Base-by-base conservation (phyloP, 176 grass and related monocot species). In the Areca catechu region DNA sequence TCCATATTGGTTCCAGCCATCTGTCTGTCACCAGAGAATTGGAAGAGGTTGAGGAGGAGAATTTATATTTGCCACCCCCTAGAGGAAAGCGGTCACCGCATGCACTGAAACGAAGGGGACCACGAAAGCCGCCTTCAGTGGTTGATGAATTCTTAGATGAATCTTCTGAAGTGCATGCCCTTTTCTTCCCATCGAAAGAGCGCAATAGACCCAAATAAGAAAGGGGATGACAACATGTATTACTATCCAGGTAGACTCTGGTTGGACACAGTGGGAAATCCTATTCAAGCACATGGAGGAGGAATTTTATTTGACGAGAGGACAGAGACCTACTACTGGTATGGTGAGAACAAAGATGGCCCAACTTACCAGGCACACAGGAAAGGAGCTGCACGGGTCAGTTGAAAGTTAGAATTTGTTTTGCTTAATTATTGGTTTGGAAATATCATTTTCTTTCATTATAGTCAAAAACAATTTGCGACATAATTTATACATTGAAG, bases 341-440 rank as follows among this genome's bases (percentile, higher is more conserved):
- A 98, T 49, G 94, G 94, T 23, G 94, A 98, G 70, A 98, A 98
- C 67, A 98, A 98, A 74, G 76, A 93, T 74, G 76, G 94, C 21
- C 83, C 83, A 57, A 98, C 88, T 6, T 93, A 98, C 80, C 83
- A 83, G 49, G 73, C 79, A 74, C 76, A 98, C 49, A 79, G 54
- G 37, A 98, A 82, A 62, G 81, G 74, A 21, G 84, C 94, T 71
- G 88, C 86, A 60, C 69, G 94, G 77, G 88, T 98, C 60, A 70
- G 84, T 66, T 56, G 0, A 70, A 47, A 22, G 9, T 43, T 43
- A 43, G 10, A 43, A 2, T 43, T 43, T 77, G 20, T 72, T 76
- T 16, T 55, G 3, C 16, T 66, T 54, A 43, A 37, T 43, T 21
- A 65, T 9, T 57, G 19, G 20, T 15, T 76, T 73, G 66, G 10